Evolutionary conservation across 345 rosid genomes (phyloP).

Genomic region (Linum trigynum): DNA sequence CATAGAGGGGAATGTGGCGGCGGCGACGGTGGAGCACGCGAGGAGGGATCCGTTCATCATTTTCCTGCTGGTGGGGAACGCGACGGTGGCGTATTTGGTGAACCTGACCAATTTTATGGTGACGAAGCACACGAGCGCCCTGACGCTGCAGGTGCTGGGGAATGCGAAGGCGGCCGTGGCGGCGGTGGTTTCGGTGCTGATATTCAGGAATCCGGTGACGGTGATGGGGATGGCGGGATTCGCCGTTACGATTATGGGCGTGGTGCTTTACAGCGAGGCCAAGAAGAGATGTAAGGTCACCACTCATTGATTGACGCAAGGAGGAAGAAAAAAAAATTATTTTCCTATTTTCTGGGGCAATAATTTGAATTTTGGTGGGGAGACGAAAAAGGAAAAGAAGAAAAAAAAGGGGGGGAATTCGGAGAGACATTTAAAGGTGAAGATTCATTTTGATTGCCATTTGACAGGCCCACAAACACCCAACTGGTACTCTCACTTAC

Average conservation of each 20-base stretch:
- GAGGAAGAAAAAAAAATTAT: too few species aligned
- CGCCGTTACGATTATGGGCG: slow-evolving; percentile 86
- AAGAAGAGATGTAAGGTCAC: slow-evolving; percentile 93
- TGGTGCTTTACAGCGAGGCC: slow-evolving; percentile 97
- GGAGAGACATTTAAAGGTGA: not conserved
- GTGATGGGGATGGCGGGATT: slow-evolving; percentile 90
- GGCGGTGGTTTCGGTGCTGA: slow-evolving; percentile 82
- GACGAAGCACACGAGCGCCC: slow-evolving; percentile 95
- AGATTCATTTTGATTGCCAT: slow-evolving; percentile 29
- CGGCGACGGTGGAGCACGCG: slow-evolving; percentile 65
- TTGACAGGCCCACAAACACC: slow-evolving; percentile 15
- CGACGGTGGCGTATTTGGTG: slow-evolving; percentile 93
- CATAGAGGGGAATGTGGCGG: slow-evolving; percentile 83
- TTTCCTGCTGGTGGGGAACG: slow-evolving; percentile 73
- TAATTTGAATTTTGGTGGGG: not conserved
- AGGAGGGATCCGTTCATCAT: slow-evolving; percentile 51
- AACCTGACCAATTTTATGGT: slow-evolving; percentile 92
- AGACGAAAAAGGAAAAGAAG: too few species aligned
- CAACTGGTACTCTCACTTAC: slow-evolving; percentile 21
- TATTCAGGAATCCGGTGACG: slow-evolving; percentile 90
- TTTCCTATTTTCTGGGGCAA: not conserved
- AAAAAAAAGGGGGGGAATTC: not conserved
- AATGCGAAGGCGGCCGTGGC: slow-evolving; percentile 99
- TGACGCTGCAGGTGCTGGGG: slow-evolving; percentile 93
- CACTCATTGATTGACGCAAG: slow-evolving; percentile 24